Base-by-base conservation (phyloP, 768 basidiomycete genomes). In the Calocybe cyanea region DNA sequence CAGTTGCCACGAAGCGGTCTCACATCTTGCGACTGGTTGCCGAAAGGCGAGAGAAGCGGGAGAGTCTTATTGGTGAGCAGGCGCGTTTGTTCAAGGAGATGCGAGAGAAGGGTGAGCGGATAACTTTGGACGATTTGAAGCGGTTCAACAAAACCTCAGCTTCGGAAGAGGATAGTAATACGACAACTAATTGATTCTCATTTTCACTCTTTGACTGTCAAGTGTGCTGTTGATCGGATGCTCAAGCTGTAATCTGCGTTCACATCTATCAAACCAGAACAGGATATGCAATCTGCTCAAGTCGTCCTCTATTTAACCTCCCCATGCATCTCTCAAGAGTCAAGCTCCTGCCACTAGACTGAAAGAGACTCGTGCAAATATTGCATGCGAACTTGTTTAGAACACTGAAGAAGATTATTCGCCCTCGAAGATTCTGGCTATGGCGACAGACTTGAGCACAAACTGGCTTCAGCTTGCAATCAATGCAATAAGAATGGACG, bases 1-100 rank as follows among this genome's bases (percentile, higher is more conserved):
- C 69, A n/a, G 57, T 64, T 41, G 66, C 67, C 11, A 70, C 71
- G 32, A 72, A 71, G 52, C 67, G 72, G 24, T 69, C 71, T n/a
- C 68, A 72, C 43, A 73, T 76, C 33, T 50, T 76, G 34, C 64
- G 68, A 15, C 49, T 72, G 10, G 64, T 77, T 45, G 66, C 69
- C 15, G 71, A 73, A 49, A 65, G 71, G 38, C 61, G 70, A 48
- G 63, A 60, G 43, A 60, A 64, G 58, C 62, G 72, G 48, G 74
- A 77, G 52, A 53, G 50, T 10, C 55, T 72, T 30, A 62, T 77
- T 18, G 43, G 62, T 7, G 57, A 57, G 19, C 65, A 68, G 53
- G 68, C 62, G 24, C 46, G 56, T 9, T 61, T 63, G 24, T 70
- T 71, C 56, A 57, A 60, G 54, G 55, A 63, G 41, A 58, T 68